Conservation (phyloP, 2,329 filamentous ascomycete genomes). For the Fusarium paranaense region DNA sequence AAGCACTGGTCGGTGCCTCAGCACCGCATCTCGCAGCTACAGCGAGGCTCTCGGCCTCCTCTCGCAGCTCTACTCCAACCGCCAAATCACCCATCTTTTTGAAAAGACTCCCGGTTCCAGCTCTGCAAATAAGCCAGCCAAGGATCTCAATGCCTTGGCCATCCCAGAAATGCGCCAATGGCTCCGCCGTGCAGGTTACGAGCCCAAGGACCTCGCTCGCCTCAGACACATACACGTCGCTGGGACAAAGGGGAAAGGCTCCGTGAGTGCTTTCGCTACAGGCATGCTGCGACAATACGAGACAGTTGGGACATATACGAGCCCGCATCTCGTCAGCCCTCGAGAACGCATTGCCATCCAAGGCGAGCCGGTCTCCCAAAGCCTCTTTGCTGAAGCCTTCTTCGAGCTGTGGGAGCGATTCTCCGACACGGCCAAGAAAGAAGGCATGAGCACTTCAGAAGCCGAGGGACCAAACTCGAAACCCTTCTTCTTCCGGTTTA, state of each 20-base stretch:
- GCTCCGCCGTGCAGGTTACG: constrained; percentile 80
- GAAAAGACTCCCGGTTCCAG: constrained; percentile 46
- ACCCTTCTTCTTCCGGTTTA: constrained; percentile 91
- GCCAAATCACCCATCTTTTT: constrained; percentile 69
- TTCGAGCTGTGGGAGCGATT: constrained; percentile 84
- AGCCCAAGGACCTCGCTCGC: constrained; percentile 57
- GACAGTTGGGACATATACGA: constrained; percentile 82
- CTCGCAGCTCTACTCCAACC: constrained; percentile 83
- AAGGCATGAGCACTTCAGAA: constrained; percentile 53
- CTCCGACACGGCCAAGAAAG: constrained; percentile 52
- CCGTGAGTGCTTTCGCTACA: constrained; percentile 85
- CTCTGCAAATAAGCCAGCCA: constrained; percentile 51
- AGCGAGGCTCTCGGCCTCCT: constrained; percentile 79
- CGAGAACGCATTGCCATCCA: constrained; percentile 88
- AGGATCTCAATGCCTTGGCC: constrained; percentile 75
- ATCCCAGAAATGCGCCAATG: constrained; percentile 86
- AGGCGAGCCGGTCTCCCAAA: constrained; percentile 75
- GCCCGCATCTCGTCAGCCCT: constrained; percentile 85
- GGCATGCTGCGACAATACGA: constrained; percentile 72
- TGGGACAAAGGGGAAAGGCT: constrained; percentile 95
- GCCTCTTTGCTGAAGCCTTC: constrained; percentile 80
- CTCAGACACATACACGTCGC: constrained; percentile 81
- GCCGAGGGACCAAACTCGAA: constrained; percentile 72
- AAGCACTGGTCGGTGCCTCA: constrained; percentile 17
- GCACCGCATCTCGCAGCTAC: constrained; percentile 55